phyloP scores from a whole-genome alignment of 208 protist genomes.

The Endotrypanum monterogeii region DNA sequence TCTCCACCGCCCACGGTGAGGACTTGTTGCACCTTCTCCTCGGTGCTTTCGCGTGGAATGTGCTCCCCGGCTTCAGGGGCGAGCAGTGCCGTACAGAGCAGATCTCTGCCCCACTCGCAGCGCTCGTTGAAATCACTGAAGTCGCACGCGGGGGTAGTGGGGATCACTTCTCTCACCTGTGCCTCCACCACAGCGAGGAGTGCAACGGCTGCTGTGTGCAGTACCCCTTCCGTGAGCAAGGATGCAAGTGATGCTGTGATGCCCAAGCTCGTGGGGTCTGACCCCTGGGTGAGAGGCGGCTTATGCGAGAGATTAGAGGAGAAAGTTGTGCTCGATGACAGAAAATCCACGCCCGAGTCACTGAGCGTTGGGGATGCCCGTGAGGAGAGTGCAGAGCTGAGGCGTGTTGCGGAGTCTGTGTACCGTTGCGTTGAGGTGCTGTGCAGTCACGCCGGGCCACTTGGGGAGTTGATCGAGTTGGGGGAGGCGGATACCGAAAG shows the following conservation, averaged over 20 bases:
- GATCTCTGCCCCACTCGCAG: neutral
- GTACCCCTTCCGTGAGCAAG: neutral
- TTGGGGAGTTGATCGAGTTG: neutral
- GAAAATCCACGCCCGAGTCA: slow-evolving; percentile 1
- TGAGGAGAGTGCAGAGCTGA: slow-evolving; percentile 23
- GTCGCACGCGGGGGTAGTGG: too few species aligned
- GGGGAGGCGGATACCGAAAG: neutral
- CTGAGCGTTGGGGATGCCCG: slow-evolving; percentile 18
- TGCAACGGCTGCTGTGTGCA: neutral
- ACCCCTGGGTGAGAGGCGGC: neutral
- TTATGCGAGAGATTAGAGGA: neutral
- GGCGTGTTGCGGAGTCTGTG: slow-evolving; percentile 13
- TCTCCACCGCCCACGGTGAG: neutral
- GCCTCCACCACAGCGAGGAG: neutral
- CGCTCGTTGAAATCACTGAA: neutral
- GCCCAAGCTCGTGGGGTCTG: neutral
- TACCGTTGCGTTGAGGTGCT: slow-evolving; percentile 8
- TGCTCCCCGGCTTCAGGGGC: neutral
- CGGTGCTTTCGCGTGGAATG: neutral
- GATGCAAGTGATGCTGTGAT: neutral
- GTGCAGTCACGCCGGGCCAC: slow-evolving; percentile 11
- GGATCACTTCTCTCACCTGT: neutral
- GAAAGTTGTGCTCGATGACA: neutral
- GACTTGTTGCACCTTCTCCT: neutral
- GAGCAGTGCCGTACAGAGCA: neutral